Evolutionary conservation across 2,329 filamentous ascomycete species (phyloP).

Genomic region (Arthrinium puccinioides): DNA sequence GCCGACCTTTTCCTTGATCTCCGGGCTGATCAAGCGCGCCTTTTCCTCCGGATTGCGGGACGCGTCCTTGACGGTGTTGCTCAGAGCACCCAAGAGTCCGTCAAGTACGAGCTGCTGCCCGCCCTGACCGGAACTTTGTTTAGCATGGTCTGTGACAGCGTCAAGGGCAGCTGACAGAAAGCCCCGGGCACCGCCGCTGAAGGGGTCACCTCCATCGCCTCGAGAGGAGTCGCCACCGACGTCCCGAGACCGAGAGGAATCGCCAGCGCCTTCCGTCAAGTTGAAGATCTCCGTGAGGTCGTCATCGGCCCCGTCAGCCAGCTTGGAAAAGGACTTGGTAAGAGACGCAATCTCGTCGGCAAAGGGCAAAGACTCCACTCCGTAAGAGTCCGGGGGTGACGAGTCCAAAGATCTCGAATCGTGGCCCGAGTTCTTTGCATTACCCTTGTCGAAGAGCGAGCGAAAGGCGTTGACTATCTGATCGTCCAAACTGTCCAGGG

Average conservation of each 20-base stretch:
- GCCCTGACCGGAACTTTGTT: constrained; percentile 19
- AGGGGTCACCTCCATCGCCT: constrained; percentile 8
- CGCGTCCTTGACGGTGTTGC: constrained; percentile 34
- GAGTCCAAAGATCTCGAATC: constrained; percentile 21
- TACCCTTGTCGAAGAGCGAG: constrained; percentile 32
- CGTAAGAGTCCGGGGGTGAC: constrained; percentile 31
- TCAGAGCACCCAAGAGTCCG: constrained; percentile 34
- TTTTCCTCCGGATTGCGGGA: constrained; percentile 38
- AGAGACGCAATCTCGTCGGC: constrained; percentile 35
- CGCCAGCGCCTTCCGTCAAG: constrained; percentile 27
- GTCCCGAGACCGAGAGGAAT: constrained; percentile 19
- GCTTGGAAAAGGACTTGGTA: constrained; percentile 30
- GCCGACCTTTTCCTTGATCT: constrained; percentile 37
- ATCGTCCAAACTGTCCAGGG: constrained; percentile 36
- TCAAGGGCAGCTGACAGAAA: constrained; percentile 34
- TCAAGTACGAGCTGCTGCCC: constrained; percentile 30
- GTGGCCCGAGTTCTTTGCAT: constrained; percentile 6
- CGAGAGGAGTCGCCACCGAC: constrained; percentile 8
- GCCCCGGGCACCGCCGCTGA: constrained; percentile 22
- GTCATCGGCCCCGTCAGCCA: constrained; percentile 32
- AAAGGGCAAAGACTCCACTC: constrained; percentile 33
- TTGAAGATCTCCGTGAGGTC: constrained; percentile 36
- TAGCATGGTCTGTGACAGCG: constrained; percentile 32
- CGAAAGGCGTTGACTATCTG: constrained; percentile 37
- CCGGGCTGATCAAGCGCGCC: constrained; percentile 35